Conservation (phyloP, 768 basidiomycete genomes). For the Suillus discolor region DNA sequence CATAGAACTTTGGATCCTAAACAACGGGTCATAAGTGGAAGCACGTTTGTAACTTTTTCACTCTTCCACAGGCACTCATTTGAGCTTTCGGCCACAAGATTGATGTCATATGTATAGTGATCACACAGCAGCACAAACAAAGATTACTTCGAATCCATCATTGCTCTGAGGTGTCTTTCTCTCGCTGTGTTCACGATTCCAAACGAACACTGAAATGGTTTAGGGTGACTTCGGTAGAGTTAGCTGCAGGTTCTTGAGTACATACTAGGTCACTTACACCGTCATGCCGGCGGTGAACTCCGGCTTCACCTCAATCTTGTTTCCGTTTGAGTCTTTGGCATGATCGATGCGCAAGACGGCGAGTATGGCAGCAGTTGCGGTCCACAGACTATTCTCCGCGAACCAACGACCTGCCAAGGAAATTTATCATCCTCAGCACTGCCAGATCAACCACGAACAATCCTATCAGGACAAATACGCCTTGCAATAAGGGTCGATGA, state of each 20-base stretch:
- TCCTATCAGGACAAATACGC: conserved; percentile 5
- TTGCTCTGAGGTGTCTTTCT: not conserved
- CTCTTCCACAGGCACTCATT: no score
- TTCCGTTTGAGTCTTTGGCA: not conserved
- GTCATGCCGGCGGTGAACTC: not conserved
- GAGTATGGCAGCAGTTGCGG: not conserved
- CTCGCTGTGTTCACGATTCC: not conserved
- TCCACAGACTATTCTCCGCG: conserved; percentile 1
- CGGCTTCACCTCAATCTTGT: not conserved
- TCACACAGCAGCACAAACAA: not conserved
- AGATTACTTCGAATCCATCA: not conserved
- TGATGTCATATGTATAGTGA: no score
- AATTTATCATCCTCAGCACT: not conserved
- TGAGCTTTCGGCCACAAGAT: no score
- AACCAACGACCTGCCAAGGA: conserved; percentile 5
- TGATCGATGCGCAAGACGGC: not conserved
- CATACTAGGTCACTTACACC: not conserved
- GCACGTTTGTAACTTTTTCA: no score
- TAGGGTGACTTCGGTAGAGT: not conserved
- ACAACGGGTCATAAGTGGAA: no score
- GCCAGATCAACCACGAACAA: not conserved
- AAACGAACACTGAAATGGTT: not conserved
- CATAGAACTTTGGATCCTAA: no score
- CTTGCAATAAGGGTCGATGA: not conserved
- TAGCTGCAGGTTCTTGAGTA: not conserved